phyloP scores from a whole-genome alignment of 164 flowering plant species.

The Platanus orientalis region DNA sequence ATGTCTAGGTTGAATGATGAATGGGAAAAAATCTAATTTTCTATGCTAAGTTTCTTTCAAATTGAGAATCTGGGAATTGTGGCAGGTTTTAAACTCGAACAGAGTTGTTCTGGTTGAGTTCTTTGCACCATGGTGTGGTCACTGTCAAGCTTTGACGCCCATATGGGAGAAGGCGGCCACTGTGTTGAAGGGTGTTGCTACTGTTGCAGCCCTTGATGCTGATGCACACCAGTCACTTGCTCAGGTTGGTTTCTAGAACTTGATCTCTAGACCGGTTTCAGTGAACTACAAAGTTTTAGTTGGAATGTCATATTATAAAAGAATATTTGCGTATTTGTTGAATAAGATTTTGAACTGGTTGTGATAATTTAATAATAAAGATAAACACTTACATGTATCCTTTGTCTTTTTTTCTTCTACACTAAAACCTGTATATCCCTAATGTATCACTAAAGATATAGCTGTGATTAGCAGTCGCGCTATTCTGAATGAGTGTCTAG shows the following conservation, averaged over 20 bases:
- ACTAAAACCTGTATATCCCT: no score
- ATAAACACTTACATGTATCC: neutral
- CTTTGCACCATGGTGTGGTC: constrained; percentile 99
- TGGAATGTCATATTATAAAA: neutral
- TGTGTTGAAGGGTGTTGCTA: constrained; percentile 87
- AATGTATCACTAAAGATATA: no score
- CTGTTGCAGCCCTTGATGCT: constrained; percentile 94
- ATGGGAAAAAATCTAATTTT: neutral
- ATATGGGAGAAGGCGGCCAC: constrained; percentile 93
- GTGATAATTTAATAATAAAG: neutral
- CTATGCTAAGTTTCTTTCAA: constrained; percentile 13
- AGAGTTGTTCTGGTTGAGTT: constrained; percentile 88
- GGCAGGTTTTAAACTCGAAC: constrained; percentile 80
- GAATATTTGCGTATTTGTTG: neutral
- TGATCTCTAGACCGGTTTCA: neutral
- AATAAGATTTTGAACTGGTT: neutral
- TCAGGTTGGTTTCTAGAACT: constrained; percentile 49
- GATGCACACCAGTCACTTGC: constrained; percentile 91
- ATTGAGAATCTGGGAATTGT: constrained; percentile 12
- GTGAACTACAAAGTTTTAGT: neutral
- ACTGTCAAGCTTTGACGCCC: constrained; percentile 87
- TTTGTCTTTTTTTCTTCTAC: neutral
- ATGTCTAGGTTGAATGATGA: neutral
- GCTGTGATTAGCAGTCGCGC: no score
- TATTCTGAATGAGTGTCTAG: no score